These are phyloP conservation scores for Pythium folliculosum DNA, from an alignment of 352 stramenopile genomes.

Conservation along the genomic window DNA sequence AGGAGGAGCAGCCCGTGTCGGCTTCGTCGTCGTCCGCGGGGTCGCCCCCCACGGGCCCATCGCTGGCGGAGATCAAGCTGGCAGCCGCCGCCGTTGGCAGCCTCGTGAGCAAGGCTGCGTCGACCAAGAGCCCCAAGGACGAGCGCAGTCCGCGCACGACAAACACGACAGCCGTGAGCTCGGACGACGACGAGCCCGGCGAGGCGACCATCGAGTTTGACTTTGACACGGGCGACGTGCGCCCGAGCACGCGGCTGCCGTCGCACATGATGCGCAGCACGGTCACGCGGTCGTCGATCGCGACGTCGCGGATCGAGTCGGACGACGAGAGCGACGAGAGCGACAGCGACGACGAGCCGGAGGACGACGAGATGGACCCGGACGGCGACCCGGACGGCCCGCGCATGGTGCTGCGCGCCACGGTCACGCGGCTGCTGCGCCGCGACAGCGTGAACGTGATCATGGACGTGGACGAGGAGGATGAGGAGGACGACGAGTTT, in stretches of 20 bases:
- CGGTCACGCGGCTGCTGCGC: constrained; percentile 20
- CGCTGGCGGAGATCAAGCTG: neutral
- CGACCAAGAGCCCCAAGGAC: constrained; percentile 17
- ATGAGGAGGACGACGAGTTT: constrained; percentile 26
- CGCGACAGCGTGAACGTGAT: constrained; percentile 33
- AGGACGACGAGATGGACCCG: constrained; percentile 34
- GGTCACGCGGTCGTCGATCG: constrained; percentile 4
- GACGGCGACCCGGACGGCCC: constrained; percentile 23
- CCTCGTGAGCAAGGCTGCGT: no score
- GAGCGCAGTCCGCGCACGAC: constrained; percentile 33
- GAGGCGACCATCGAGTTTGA: constrained; percentile 31
- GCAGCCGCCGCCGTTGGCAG: no score
- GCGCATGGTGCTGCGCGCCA: constrained; percentile 20
- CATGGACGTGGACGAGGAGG: constrained; percentile 34
- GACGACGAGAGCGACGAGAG: constrained; percentile 8
- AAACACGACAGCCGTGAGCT: constrained; percentile 25
- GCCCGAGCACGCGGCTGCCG: constrained; percentile 22
- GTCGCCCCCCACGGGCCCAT: no score
- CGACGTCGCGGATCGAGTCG: constrained; percentile 2
- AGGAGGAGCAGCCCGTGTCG: constrained; percentile 5
- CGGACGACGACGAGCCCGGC: constrained; percentile 17
- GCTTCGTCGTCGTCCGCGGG: neutral
- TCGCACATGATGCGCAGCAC: constrained; percentile 25
- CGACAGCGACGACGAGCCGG: constrained; percentile 14
- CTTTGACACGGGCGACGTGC: constrained; percentile 29